Conservation (phyloP, 129 eudicot genomes). For the Flaveria ramosissima region DNA sequence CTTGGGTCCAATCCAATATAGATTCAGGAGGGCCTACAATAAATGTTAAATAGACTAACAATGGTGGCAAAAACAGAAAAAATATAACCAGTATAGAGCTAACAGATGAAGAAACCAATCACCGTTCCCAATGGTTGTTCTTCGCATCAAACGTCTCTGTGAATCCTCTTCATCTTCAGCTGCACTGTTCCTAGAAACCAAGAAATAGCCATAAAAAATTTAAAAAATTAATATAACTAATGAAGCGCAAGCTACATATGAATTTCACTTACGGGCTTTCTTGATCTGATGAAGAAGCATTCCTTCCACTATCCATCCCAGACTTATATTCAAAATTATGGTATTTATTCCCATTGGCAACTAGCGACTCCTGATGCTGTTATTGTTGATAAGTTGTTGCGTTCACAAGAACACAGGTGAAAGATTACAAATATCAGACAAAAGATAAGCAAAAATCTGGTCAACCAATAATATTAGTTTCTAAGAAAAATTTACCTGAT, state of each 20-base stretch:
- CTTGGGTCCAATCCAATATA: conserved; percentile 95
- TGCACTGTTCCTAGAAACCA: conserved; percentile 70
- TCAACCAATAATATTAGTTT: not conserved
- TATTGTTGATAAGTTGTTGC: conserved; percentile 17
- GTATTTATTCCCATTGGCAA: conserved; percentile 73
- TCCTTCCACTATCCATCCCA: conserved; percentile 75
- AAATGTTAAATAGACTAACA: not conserved
- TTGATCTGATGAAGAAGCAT: conserved; percentile 87
- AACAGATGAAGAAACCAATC: conserved; percentile 8
- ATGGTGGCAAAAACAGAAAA: conserved; percentile 14
- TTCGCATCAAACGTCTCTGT: conserved; percentile 54
- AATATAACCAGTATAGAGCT: not conserved
- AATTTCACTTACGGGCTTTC: conserved; percentile 85
- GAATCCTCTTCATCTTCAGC: conserved; percentile 92
- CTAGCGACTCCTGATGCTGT: conserved; percentile 94
- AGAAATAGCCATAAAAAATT: not conserved
- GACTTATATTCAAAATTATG: conserved; percentile 82
- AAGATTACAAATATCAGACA: not conserved
- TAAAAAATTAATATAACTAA: not conserved
- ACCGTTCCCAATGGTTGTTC: conserved; percentile 97
- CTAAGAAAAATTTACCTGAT: conserved; percentile 59
- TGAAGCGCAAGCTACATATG: not conserved
- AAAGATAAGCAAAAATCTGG: not conserved
- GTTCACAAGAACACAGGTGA: conserved; percentile 14
- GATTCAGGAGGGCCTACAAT: conserved; percentile 89